Evolutionary conservation across 495 filamentous ascomycete genomes (phyloP).

Genomic region (Annulohypoxylon maeteangense): DNA sequence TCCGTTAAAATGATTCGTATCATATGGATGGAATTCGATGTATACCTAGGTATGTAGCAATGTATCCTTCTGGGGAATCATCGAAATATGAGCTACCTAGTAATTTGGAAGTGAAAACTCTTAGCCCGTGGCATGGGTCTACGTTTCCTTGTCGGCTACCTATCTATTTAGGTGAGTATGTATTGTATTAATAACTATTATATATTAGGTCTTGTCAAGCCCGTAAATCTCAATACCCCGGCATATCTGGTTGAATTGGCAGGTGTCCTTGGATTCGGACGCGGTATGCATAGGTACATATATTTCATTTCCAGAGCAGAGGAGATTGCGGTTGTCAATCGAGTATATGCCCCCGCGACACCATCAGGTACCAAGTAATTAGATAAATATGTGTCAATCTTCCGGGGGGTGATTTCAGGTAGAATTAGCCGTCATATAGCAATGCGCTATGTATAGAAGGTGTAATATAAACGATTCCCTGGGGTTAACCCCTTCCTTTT

Average conservation of each 20-base stretch:
- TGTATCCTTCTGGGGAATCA: neutral
- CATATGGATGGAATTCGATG: too few species aligned
- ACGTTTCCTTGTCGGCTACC: neutral
- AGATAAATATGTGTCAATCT: constrained; percentile 41
- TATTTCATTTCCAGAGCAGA: constrained; percentile 5
- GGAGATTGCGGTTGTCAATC: constrained; percentile 24
- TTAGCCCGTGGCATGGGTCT: neutral
- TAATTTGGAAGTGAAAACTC: constrained; percentile 2
- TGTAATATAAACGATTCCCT: constrained; percentile 7
- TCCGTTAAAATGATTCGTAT: constrained; percentile 1
- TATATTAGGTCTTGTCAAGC: constrained; percentile 25
- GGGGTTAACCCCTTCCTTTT: neutral
- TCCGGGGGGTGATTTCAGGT: constrained; percentile 14
- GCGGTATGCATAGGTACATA: constrained; percentile 28
- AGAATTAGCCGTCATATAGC: constrained; percentile 37
- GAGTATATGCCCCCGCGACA: neutral
- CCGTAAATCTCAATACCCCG: constrained; percentile 29
- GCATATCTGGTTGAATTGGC: constrained; percentile 32
- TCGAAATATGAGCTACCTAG: constrained; percentile 8
- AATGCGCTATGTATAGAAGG: constrained; percentile 3
- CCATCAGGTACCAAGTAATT: constrained; percentile 19
- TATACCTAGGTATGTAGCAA: constrained; percentile 36
- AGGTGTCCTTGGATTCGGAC: constrained; percentile 30
- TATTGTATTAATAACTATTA: neutral
- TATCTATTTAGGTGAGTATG: neutral